These are phyloP conservation scores for Candida pseudoviswanathii DNA, from an alignment of 1,139 yeast genomes.

Conservation along the genomic window DNA sequence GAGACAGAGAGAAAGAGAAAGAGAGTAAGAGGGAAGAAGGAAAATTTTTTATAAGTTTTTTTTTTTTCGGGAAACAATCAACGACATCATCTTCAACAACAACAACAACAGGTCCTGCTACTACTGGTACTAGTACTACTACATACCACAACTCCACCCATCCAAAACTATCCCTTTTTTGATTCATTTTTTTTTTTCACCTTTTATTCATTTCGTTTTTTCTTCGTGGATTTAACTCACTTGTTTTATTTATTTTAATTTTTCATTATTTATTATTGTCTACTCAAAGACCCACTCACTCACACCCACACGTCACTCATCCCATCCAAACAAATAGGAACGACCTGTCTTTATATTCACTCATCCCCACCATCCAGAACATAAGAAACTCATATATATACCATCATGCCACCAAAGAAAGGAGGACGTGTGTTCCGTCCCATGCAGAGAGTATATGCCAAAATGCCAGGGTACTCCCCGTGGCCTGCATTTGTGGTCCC, in stretches of 20 bases:
- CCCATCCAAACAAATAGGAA: too few relatives aligned
- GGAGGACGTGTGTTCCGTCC: constrained; percentile 25
- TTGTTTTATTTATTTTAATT: neutral
- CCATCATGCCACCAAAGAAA: constrained; percentile 10
- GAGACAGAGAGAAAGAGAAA: constrained; percentile 15
- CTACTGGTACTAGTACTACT: neutral
- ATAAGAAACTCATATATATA: neutral
- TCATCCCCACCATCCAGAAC: neutral
- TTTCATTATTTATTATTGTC: too few relatives aligned
- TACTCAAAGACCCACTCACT: too few relatives aligned
- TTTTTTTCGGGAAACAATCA: neutral
- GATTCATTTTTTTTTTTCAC: neutral
- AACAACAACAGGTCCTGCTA: neutral
- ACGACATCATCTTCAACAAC: neutral
- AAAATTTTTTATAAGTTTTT: neutral
- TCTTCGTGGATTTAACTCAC: neutral
- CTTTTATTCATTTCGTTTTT: neutral
- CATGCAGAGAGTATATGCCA: constrained; percentile 45
- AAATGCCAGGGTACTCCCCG: constrained; percentile 51
- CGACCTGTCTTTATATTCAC: too few relatives aligned
- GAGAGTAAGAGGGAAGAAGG: neutral
- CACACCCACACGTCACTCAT: neutral
- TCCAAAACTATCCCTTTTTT: too few relatives aligned
- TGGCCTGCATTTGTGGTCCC: constrained; percentile 57
- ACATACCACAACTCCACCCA: neutral